Base-by-base conservation (phyloP, 73 alveolate species). In the Diophrys sp. region DNA sequence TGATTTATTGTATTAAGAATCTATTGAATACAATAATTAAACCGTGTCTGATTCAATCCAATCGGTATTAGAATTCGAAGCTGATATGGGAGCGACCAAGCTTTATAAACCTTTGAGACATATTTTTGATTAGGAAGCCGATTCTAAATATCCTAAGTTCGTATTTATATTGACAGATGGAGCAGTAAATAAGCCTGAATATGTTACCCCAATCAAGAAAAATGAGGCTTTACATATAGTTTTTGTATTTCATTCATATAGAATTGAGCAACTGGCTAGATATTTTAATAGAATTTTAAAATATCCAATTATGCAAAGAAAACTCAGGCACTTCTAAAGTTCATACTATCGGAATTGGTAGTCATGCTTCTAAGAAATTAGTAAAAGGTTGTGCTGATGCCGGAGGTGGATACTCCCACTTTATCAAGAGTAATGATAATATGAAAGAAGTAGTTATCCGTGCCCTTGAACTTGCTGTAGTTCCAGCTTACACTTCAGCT, bases 81-180 rank as follows among this genome's bases (percentile, higher is more conserved):
- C 93, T 31, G 44, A 85, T 56, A 31, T 79, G 84, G 93, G 93
- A 30, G 88, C 85, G 5, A 85, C 93, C 23, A 73, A 85, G 0
- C 71, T 85, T 23, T 56, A 31, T 23, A 24, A 28, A 0, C 93
- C 93, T 1, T 73, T 85, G 24, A 67, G 28, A 26, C 1, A 5
- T 28, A 1, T 95, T 25, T 88, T 84, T 56, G 76, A 71, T 0
- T 25, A 81, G 18, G 70, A 28, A 69, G 67, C 18, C 14, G 84
- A 74, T 24, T 27, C 27, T 14, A 54, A 78, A 1, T 83, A 57
- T 30, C 92, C 88, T 0, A 84, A 87, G 73, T 75, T 89, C 74
- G 81, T 96, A 26, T 96, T 89, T 78, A 76, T 96, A 56, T 79
- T 96, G 77, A 96, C 99, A 26, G 99, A 96, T 89, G 99, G 99